Conservation (phyloP, 805 yeast genomes). For the Starmerella geochares region DNA sequence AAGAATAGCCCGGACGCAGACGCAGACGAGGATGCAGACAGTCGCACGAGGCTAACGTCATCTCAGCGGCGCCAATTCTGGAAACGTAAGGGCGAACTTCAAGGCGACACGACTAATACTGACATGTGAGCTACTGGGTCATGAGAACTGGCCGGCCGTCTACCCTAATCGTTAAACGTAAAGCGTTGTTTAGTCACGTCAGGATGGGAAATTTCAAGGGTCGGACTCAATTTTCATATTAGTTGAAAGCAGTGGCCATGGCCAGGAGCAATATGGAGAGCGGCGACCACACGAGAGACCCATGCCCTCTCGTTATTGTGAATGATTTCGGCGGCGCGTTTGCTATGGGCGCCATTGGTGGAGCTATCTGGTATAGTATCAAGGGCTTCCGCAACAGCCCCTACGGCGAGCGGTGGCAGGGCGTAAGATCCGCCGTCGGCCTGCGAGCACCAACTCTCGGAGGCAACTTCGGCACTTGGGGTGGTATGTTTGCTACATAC, state of each 20-base stretch:
- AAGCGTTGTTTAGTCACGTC: constrained; percentile 8
- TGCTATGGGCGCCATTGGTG: constrained; percentile 98
- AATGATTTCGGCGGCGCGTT: constrained; percentile 99
- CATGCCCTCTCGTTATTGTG: constrained; percentile 92
- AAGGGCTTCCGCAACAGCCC: constrained; percentile 98
- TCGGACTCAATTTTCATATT: neutral
- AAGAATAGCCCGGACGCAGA: neutral
- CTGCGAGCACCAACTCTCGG: constrained; percentile 98
- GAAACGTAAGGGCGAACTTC: constrained; percentile 16
- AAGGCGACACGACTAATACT: neutral
- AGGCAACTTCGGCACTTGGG: constrained; percentile 99
- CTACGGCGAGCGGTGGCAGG: constrained; percentile 79
- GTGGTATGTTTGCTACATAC: constrained; percentile 90
- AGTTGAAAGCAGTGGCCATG: neutral
- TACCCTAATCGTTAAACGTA: constrained; percentile 5
- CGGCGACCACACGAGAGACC: constrained; percentile 97
- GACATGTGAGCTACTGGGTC: neutral
- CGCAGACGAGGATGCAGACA: constrained; percentile 18
- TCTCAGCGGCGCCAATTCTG: constrained; percentile 21
- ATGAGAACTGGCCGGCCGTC: neutral
- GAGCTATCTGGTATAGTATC: constrained; percentile 97
- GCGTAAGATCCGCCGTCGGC: constrained; percentile 81
- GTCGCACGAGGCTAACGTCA: constrained; percentile 19
- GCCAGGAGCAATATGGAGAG: constrained; percentile 10
- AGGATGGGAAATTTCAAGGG: neutral